phyloP scores from a whole-genome alignment of 805 yeast species.

The Metschnikowia continentalis region DNA sequence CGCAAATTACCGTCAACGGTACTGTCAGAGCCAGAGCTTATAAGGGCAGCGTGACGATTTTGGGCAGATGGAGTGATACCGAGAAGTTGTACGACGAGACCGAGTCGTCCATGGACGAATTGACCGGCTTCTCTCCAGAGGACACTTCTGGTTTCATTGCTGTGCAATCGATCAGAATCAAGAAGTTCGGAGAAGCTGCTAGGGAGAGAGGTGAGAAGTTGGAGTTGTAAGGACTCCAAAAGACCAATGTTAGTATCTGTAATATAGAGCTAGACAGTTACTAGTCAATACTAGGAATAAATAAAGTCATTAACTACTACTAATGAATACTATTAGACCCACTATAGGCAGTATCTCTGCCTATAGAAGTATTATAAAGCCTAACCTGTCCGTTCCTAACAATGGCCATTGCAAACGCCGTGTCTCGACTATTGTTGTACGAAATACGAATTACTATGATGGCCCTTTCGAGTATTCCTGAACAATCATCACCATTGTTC shows the following conservation, averaged over 20 bases:
- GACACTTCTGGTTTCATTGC: slow-evolving; percentile 97
- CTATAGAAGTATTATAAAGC: no score
- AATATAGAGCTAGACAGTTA: no score
- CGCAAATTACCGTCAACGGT: slow-evolving; percentile 94
- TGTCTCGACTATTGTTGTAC: no score
- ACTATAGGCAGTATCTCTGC: no score
- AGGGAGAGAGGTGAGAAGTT: slow-evolving; percentile 66
- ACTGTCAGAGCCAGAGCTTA: slow-evolving; percentile 89
- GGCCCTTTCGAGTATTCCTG: no score
- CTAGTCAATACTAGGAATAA: no score
- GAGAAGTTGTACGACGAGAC: slow-evolving; percentile 97
- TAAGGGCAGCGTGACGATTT: slow-evolving; percentile 80
- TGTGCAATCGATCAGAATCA: slow-evolving; percentile 96
- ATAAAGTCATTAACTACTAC: no score
- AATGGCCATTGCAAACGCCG: no score
- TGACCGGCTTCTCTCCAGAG: slow-evolving; percentile 95
- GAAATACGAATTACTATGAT: no score
- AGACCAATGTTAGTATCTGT: neutral
- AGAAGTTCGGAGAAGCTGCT: slow-evolving; percentile 95
- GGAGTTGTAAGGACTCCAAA: slow-evolving; percentile 30
- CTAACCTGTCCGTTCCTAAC: no score
- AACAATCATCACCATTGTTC: no score
- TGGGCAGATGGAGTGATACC: slow-evolving; percentile 93
- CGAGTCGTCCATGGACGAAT: slow-evolving; percentile 98
- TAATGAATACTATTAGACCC: no score